Evolutionary conservation across 257 asterid genomes (phyloP).

Genomic region (Lavandula angustifolia): DNA sequence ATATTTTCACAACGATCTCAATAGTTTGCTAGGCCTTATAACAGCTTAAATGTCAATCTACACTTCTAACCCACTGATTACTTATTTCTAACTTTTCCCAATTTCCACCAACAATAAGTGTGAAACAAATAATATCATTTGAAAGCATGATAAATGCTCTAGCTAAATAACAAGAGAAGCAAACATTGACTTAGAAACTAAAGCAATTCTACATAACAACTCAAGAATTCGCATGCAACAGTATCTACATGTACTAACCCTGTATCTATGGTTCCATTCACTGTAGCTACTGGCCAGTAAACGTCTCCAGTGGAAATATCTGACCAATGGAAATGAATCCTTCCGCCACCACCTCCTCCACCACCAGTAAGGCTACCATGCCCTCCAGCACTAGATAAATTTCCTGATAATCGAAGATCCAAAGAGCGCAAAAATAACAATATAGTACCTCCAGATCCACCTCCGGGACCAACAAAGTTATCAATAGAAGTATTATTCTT

Average conservation of each 20-base stretch:
- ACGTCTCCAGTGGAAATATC: conserved; percentile 91
- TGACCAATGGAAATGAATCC: conserved; percentile 97
- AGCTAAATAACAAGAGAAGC: conserved; percentile 11
- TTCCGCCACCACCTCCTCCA: conserved; percentile 99
- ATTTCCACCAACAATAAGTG: background rate
- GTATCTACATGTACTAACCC: conserved; percentile 52
- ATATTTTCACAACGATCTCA: background rate
- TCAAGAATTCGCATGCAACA: conserved; percentile 22
- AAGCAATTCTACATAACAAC: conserved; percentile 24
- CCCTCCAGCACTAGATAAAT: conserved; percentile 85
- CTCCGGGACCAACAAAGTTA: conserved; percentile 67
- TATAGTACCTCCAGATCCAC: conserved; percentile 99
- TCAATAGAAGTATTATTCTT: conserved; percentile 32
- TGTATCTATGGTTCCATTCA: conserved; percentile 76
- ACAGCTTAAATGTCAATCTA: background rate
- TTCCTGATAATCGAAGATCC: conserved; percentile 58
- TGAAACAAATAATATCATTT: background rate
- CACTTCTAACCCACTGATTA: background rate
- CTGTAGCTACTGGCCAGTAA: conserved; percentile 81
- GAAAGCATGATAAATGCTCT: background rate
- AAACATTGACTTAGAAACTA: conserved; percentile 14
- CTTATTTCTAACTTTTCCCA: background rate
- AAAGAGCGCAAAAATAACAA: conserved; percentile 70
- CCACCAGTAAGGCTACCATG: conserved; percentile 69
- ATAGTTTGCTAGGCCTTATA: background rate